Percentiles rank a stretch among this genome's conserved stretches.
Evolutionary conservation across 2,329 filamentous ascomycete species (phyloP).

Genomic region (Hypoxylon rubiginosum): DNA sequence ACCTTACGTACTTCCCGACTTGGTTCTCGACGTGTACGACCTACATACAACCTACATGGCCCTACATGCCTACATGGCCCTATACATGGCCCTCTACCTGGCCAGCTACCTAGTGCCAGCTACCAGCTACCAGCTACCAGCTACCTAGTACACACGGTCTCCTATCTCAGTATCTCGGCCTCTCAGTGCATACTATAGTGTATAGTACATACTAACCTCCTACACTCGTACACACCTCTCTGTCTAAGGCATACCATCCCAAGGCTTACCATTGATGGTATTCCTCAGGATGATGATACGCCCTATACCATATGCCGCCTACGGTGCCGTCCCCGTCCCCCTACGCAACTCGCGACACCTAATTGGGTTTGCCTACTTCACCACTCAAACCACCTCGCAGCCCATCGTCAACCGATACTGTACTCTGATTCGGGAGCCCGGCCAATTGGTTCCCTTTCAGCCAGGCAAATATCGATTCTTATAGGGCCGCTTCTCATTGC

Average conservation of each 20-base stretch:
- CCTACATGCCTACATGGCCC: constrained; percentile 14
- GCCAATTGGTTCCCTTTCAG: constrained; percentile 41
- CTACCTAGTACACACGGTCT: neutral
- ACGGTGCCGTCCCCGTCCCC: no score
- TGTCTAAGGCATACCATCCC: neutral
- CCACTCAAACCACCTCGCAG: constrained; percentile 29
- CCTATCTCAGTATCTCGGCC: no score
- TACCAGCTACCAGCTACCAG: no score
- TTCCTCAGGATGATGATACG: neutral
- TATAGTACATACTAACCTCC: no score
- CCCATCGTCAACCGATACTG: constrained; percentile 32
- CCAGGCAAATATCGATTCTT: constrained; percentile 28
- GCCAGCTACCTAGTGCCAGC: no score
- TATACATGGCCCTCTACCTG: no score
- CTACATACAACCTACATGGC: constrained; percentile 6
- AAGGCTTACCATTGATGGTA: constrained; percentile 11
- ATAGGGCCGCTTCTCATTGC: constrained; percentile 44
- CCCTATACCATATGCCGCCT: no score
- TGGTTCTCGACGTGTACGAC: constrained; percentile 32
- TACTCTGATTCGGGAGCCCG: constrained; percentile 36
- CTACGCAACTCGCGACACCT: neutral
- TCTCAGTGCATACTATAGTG: no score
- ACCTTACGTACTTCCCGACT: constrained; percentile 36
- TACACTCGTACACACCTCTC: no score
- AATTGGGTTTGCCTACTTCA: constrained; percentile 26